Evolutionary conservation across 192 early-diverging fungal genomes (phyloP), one percentile per base, ranked within the genome.

Genomic region (Backusella australiensis): DNA sequence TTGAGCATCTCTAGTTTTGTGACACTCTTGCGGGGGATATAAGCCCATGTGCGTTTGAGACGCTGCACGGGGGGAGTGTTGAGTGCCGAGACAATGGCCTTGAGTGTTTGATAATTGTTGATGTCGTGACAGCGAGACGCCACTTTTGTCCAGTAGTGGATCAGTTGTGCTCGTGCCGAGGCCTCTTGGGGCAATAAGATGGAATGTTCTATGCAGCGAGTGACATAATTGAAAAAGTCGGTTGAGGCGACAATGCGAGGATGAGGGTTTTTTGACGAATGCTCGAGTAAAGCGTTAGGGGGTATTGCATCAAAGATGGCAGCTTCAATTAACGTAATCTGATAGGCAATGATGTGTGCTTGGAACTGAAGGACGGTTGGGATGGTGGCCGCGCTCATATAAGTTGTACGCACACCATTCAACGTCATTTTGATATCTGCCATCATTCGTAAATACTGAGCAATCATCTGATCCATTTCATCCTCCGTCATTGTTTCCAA

Each of bases 201-300:
- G 3, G 92, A 86, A 78, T 86, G 87, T 80, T 95, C 93, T 26
- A 95, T 86, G 67, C 91, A 72, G 6, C 93, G 85, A 15, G 93
- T 91, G 29, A 94, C 65, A 77, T 93, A 94, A 72, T 95, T 95
- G 87, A 95, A 95, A 80, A 92, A 92, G 59, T 94, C 93, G 14
- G 93, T 89, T 4, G 86, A 88, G 0, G 89, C 89, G 49, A 89
- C 89, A 34, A 95, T 87, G 8, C 86, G 85, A 26, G 88, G 86
- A 41, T 90, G 84, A 9, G 91, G 91, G 29, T 84, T 80, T 39
- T 90, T 87, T 0, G 93, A 85, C 0, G 91, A 89, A 68, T 95
- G 92, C 7, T 80, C 75, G 12, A 93, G 65, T 14, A 94, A 74
- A 44, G 91, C 86, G 4, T 67, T 34, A 1, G 91, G 89, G 32